Conservation (phyloP, 2,329 filamentous ascomycete genomes). For the Colletotrichum sidae region DNA sequence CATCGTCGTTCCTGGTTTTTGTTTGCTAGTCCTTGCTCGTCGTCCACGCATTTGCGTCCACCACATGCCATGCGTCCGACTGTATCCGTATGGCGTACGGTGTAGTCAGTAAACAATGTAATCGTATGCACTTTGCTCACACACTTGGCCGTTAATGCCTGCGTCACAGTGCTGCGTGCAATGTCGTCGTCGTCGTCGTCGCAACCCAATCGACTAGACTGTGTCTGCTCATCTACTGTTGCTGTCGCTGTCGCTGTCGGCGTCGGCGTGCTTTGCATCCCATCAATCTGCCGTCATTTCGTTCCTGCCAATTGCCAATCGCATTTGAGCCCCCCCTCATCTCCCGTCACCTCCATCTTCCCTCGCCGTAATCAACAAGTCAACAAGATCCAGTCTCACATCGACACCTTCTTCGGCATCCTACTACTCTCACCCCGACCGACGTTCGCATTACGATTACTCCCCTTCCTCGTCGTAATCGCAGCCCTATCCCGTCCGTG, state of each 20-base stretch:
- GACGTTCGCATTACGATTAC: neutral
- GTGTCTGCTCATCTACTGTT: constrained; percentile 31
- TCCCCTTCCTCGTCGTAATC: neutral
- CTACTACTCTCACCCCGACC: neutral
- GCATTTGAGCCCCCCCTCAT: constrained; percentile 27
- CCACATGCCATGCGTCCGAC: no score
- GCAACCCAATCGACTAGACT: constrained; percentile 3
- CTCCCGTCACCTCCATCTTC: constrained; percentile 22
- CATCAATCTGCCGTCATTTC: constrained; percentile 36
- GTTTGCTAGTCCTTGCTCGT: constrained; percentile 23
- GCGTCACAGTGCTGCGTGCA: no score
- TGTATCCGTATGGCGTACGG: no score
- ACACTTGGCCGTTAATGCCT: no score
- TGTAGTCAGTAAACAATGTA: no score
- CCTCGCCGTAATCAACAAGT: neutral
- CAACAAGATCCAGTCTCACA: neutral
- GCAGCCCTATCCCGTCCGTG: constrained; percentile 24
- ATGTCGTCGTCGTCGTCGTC: neutral
- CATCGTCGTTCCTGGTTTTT: constrained; percentile 36
- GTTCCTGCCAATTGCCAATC: constrained; percentile 29
- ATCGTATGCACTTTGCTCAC: no score
- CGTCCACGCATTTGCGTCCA: no score
- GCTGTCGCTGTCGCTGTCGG: neutral
- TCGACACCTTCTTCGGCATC: neutral
- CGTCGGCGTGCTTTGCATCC: constrained; percentile 15